These are phyloP conservation scores for Podosphaera aphanis DNA, from an alignment of 2,329 filamentous ascomycete species.

Conservation along the genomic window DNA sequence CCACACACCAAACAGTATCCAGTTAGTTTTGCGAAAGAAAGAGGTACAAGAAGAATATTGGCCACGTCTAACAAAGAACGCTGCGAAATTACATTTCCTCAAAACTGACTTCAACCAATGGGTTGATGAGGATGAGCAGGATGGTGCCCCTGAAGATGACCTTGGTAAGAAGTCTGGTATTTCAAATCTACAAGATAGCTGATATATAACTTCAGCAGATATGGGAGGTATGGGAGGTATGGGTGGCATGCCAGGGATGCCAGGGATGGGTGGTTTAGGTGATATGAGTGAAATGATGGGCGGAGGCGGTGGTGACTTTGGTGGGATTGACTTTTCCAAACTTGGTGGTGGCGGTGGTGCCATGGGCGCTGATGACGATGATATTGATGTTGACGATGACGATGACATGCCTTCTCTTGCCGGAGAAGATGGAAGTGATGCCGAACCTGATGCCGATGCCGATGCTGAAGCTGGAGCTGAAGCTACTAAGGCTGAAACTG, in stretches of 20 bases:
- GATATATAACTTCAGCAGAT: conserved; percentile 2
- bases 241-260: too few species aligned
- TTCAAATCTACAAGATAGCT: neutral
- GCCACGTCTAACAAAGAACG: conserved; percentile 80
- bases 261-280: conserved; percentile 20
- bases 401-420: conserved; percentile 69
- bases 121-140: conserved; percentile 47
- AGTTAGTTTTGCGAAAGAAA: conserved; percentile 91
- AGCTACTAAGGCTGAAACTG: too few species aligned
- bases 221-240: conserved; percentile 52
- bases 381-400: conserved; percentile 27
- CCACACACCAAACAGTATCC: conserved; percentile 71
- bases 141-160: conserved; percentile 60
- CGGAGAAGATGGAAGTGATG: conserved; percentile 30
- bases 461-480: too few species aligned
- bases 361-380: conserved; percentile 19
- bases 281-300: too few species aligned
- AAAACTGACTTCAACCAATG: conserved; percentile 94
- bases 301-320: conserved; percentile 7
- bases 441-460: too few species aligned
- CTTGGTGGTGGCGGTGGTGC: conserved; percentile 35
- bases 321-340: conserved; percentile 86
- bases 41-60: conserved; percentile 85
- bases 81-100: conserved; percentile 77
- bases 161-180: conserved; percentile 27